A percentile compares a stretch with the other conserved stretches of the same genome.
phyloP scores from a whole-genome alignment of 2,329 filamentous ascomycete genomes.

The Aureobasidium sp. region DNA sequence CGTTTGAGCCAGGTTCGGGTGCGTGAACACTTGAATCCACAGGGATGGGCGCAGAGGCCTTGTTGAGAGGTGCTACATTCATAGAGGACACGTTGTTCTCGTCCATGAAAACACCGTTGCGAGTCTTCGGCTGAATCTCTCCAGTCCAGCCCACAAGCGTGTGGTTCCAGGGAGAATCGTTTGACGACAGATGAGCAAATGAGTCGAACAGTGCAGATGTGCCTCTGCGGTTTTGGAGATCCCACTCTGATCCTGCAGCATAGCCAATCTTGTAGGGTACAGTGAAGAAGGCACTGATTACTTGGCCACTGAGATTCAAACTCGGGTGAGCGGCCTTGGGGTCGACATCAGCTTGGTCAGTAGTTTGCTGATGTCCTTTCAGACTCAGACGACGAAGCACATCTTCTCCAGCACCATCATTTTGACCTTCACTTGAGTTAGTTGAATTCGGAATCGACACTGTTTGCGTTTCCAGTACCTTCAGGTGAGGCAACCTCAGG shows the following conservation, averaged over 20 bases:
- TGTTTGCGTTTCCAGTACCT: constrained; percentile 25
- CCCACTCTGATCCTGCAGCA: constrained; percentile 48
- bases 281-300: constrained; percentile 56
- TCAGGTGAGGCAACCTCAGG: constrained; percentile 14
- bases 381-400: constrained; percentile 46
- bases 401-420: constrained; percentile 32
- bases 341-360: constrained; percentile 40
- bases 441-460: background rate
- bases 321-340: constrained; percentile 47
- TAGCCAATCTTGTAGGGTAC: constrained; percentile 53
- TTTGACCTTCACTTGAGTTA: background rate
- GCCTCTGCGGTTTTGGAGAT: constrained; percentile 67
- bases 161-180: constrained; percentile 78
- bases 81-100: constrained; percentile 36
- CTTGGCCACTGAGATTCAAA: constrained; percentile 49
- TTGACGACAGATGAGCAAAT: constrained; percentile 78
- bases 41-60: constrained; percentile 70
- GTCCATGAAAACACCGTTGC: constrained; percentile 19
- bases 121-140: constrained; percentile 42
- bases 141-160: constrained; percentile 92
- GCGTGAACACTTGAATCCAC: constrained; percentile 48
- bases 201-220: constrained; percentile 91
- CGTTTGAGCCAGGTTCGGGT: constrained; percentile 34
- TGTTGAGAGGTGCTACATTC: constrained; percentile 52
- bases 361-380: constrained; percentile 29